Evolutionary conservation across 1,284 basidiomycete species (phyloP), one percentile per base, ranked within the genome.

Genomic region (Singerocomus rubriflavus): DNA sequence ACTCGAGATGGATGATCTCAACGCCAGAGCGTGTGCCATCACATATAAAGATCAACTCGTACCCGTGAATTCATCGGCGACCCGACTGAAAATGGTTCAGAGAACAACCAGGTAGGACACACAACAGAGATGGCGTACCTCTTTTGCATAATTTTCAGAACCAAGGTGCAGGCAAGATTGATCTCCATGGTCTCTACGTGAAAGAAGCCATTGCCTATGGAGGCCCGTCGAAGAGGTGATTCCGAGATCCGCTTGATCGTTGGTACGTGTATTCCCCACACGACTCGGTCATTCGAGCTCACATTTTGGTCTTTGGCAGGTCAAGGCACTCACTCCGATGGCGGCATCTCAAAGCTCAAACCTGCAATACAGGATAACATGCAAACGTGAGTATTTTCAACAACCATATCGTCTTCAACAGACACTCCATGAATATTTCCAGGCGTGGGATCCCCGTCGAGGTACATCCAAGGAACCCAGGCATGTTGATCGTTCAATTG

Each of bases 291-390:
- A 11, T 39, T 11, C 31, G 3, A 17, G 25, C 5, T 42, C 35
- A 21, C 14, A 29, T n/a, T n/a, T 29, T 11, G 13, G 39, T 29
- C 48, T 49, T 44, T 31, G 27, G 41, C 17, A 74, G 83, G 84
- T 10, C 88, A 92, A 71, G 95, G 95, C 10, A 76, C 91, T 25
- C 96, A 98, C 69, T 93, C 91, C 25, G 73, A 79, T 42, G 80
- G 82, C 30, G 85, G 91, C 47, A 74, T 84, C n/a, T 82, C 91
- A 8, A 94, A 93, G 68, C 82, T 98, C 66, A 94, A 89, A 66
- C 96, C 95, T 11, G 93, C 93, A 6, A 89, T 98, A 50, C 88
- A 89, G 66, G 81, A 87, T n/a, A 72, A 95, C 41, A 89, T 96
- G 80, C 74, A 75, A 52, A 85, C 82, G 86, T 90, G 56, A 51